phyloP scores from a whole-genome alignment of 129 eudicot species.

The Chrysanthemum makinoi region DNA sequence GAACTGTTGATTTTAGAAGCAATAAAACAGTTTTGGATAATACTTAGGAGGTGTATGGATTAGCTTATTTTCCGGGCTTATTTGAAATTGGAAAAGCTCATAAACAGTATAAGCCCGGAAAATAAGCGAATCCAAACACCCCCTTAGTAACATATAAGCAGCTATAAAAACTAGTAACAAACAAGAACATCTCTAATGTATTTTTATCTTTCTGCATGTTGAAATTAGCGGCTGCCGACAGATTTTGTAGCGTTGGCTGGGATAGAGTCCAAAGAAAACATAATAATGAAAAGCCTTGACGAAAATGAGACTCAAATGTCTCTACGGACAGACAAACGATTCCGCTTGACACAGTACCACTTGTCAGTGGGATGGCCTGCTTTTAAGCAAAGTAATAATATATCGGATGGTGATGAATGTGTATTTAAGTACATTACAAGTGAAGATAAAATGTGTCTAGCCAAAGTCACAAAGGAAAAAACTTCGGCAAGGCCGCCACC shows the following conservation, averaged over 20 bases:
- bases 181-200: no score
- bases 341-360: not conserved
- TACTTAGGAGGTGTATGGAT: no score
- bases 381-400: slow-evolving; percentile 11
- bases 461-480: slow-evolving; percentile 19
- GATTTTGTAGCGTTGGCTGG: not conserved
- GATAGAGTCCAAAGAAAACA: not conserved
- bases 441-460: slow-evolving; percentile 20
- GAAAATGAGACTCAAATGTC: not conserved
- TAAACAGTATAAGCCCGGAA: no score
- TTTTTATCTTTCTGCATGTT: not conserved
- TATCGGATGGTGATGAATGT: slow-evolving; percentile 29
- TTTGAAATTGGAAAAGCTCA: no score
- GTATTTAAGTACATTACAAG: slow-evolving; percentile 21
- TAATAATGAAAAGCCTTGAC: not conserved
- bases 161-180: no score
- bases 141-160: no score
- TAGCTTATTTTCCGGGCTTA: no score
- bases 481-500: not conserved
- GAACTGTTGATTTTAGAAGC: no score
- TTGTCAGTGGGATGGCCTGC: not conserved
- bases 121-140: no score
- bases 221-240: not conserved
- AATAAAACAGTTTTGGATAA: no score
- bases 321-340: not conserved